phyloP scores from a whole-genome alignment of 345 rosid species.

The Lagerstroemia speciosa region DNA sequence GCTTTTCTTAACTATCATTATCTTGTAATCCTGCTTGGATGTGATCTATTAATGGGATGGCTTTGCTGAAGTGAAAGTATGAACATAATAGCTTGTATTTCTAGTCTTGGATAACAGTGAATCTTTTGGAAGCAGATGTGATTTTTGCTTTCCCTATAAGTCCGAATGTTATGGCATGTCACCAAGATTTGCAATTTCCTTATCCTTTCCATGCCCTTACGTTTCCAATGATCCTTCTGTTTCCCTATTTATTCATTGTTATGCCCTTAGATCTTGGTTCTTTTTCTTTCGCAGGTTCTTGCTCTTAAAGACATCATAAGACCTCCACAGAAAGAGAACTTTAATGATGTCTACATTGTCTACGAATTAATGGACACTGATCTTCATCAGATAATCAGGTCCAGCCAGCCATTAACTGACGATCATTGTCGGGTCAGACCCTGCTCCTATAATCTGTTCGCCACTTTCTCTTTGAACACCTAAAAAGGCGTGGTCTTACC shows the following conservation, averaged over 20 bases:
- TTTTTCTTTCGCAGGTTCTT: constrained; percentile 43
- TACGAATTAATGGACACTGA: constrained; percentile 95
- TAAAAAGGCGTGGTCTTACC: neutral
- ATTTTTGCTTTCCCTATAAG: neutral
- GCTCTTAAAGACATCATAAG: constrained; percentile 80
- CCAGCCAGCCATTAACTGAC: constrained; percentile 69
- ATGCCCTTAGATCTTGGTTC: neutral
- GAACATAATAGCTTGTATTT: neutral
- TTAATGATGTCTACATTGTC: constrained; percentile 91
- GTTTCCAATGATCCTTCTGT: neutral
- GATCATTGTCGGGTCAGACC: constrained; percentile 88
- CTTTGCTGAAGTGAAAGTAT: neutral
- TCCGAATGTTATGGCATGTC: neutral
- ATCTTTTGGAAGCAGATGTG: neutral
- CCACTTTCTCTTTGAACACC: neutral
- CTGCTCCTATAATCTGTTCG: constrained; percentile 1
- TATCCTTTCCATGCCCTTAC: neutral
- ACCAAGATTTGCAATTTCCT: neutral
- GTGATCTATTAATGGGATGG: neutral
- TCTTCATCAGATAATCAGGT: constrained; percentile 84
- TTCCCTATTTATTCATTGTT: neutral
- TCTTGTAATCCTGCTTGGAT: neutral
- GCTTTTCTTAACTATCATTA: neutral
- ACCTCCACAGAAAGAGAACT: constrained; percentile 83
- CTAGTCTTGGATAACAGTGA: neutral